A percentile compares a stretch with the other conserved stretches of the same genome.
Evolutionary conservation across 164 flowering plant genomes (phyloP).

Genomic region (Vitis cinerea): DNA sequence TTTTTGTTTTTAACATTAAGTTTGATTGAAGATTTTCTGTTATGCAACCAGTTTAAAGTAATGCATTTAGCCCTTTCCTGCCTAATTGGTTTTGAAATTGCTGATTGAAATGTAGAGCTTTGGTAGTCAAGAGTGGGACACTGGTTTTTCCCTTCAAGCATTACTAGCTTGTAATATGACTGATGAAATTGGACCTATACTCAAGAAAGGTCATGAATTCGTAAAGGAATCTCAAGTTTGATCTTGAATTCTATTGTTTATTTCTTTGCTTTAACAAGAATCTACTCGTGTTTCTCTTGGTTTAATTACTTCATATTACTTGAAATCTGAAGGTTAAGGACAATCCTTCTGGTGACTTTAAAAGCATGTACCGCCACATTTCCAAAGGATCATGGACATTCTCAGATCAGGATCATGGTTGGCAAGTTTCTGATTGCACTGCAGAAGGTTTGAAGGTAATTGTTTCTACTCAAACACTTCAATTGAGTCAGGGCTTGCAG

Average conservation of each 20-base stretch:
- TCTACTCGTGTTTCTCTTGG: no score
- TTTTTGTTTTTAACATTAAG: neutral
- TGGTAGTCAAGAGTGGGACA: constrained; percentile 44
- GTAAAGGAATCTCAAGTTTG: constrained; percentile 37
- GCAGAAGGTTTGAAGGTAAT: constrained; percentile 58
- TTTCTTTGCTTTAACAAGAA: neutral
- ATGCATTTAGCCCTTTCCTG: neutral
- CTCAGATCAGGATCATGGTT: constrained; percentile 62
- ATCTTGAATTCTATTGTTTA: neutral
- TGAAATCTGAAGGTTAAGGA: constrained; percentile 30
- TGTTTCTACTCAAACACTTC: neutral
- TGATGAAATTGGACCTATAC: constrained; percentile 29
- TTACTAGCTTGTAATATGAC: constrained; percentile 28
- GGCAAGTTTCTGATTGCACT: constrained; percentile 71
- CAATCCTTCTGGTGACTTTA: constrained; percentile 53
- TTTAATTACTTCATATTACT: no score
- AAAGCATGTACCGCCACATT: constrained; percentile 52
- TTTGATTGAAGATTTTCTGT: constrained; percentile 29
- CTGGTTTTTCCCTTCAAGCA: constrained; percentile 40
- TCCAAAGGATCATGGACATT: constrained; percentile 69
- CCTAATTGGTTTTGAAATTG: constrained; percentile 13
- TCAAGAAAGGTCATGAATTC: constrained; percentile 37
- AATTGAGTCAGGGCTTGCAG: neutral
- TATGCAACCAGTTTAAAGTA: no score
- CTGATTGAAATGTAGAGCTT: constrained; percentile 34